phyloP scores from a whole-genome alignment of 352 stramenopile species.

The Pythium rishiriense region DNA sequence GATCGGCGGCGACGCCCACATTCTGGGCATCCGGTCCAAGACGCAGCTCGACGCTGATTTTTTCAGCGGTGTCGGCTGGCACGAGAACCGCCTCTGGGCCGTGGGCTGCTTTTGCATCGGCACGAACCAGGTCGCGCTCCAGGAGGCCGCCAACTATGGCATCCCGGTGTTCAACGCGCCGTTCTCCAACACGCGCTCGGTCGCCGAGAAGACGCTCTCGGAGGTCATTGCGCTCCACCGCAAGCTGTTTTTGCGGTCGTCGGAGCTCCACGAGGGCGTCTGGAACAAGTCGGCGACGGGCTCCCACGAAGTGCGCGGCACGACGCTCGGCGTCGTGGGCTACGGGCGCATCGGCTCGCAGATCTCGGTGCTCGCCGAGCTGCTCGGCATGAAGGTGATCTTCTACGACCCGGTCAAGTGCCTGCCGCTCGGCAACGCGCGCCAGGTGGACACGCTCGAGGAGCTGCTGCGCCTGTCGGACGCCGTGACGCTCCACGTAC shows the following conservation, averaged over 20 bases:
- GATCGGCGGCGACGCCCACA: conserved; percentile 71
- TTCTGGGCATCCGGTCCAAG: conserved; percentile 83
- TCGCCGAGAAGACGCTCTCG: conserved; percentile 82
- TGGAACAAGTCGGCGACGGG: conserved; percentile 83
- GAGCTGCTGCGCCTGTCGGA: conserved; percentile 87
- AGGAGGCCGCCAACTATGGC: conserved; percentile 51
- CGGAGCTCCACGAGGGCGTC: conserved; percentile 69
- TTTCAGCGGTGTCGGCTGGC: conserved; percentile 77
- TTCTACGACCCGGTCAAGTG: conserved; percentile 93
- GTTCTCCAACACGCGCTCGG: conserved; percentile 86
- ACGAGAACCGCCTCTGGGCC: conserved; percentile 76
- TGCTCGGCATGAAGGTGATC: conserved; percentile 94
- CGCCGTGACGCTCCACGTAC: conserved; percentile 95
- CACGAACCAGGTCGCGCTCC: conserved; percentile 79
- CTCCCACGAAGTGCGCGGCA: conserved; percentile 79
- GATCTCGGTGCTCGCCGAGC: conserved; percentile 76
- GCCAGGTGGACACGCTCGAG: conserved; percentile 83
- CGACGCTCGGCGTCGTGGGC: conserved; percentile 76
- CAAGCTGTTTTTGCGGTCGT: conserved; percentile 81
- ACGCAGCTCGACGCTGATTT: conserved; percentile 78
- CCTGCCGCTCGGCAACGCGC: conserved; percentile 69
- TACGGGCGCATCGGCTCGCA: conserved; percentile 85
- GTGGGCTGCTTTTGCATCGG: conserved; percentile 85
- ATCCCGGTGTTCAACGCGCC: conserved; percentile 86
- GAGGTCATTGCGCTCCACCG: conserved; percentile 82